Evolutionary conservation across 768 basidiomycete genomes (phyloP).

Genomic region (Boletus pseudopeckii): DNA sequence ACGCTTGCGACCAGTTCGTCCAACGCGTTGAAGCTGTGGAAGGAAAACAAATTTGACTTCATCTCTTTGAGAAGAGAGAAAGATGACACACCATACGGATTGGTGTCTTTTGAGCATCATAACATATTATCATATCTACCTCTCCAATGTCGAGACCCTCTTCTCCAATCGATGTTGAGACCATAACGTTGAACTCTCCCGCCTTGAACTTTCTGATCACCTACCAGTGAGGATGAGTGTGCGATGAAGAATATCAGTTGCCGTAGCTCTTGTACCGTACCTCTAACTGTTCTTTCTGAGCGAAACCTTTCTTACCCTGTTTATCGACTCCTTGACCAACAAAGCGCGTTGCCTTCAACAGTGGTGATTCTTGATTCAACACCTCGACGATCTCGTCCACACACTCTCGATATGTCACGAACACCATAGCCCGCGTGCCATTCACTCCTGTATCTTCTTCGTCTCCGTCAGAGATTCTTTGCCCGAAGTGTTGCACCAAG

Average conservation of each 20-base stretch:
- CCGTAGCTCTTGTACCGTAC: conserved; percentile 41
- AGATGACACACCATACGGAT: conserved; percentile 79
- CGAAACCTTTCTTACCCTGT: conserved; percentile 81
- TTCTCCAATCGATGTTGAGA: conserved; percentile 96
- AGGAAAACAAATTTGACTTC: conserved; percentile 3
- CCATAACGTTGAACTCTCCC: conserved; percentile 87
- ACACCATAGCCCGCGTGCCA: conserved; percentile 85
- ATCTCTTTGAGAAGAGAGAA: not conserved
- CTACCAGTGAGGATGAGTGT: conserved; percentile 37
- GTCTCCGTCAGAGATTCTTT: conserved; percentile 40
- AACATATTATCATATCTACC: conserved; percentile 93
- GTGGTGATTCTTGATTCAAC: conserved; percentile 69
- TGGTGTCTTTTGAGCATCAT: conserved; percentile 93
- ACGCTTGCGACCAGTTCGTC: conserved; percentile 91
- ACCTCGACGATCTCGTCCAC: conserved; percentile 88
- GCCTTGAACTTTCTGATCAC: conserved; percentile 83
- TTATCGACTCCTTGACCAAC: conserved; percentile 89
- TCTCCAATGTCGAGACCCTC: conserved; percentile 98
- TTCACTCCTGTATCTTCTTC: conserved; percentile 26
- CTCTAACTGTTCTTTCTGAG: conserved; percentile 88
- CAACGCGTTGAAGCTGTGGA: conserved; percentile 86
- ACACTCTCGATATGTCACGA: conserved; percentile 84
- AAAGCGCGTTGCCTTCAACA: conserved; percentile 81
- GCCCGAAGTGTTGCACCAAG: conserved; percentile 72
- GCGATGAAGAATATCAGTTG: conserved; percentile 4